phyloP scores from a whole-genome alignment of 257 asterid genomes.

The Solanum commersonii region DNA sequence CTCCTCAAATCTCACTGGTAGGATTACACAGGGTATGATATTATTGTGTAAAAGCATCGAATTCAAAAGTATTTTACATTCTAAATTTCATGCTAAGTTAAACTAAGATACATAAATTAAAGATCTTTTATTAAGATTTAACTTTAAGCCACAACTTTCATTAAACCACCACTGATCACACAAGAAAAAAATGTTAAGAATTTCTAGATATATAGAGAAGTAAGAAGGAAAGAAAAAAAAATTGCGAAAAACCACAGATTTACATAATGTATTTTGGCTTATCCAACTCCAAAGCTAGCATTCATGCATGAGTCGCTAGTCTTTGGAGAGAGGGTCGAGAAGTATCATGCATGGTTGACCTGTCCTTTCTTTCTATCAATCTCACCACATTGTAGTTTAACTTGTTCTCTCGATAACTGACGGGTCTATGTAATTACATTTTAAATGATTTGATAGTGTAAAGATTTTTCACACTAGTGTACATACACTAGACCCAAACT shows the following conservation, averaged over 20 bases:
- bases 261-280: too few relatives aligned
- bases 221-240: too few relatives aligned
- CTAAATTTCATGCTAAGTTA: neutral
- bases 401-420: neutral
- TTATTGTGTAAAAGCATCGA: neutral
- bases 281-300: too few relatives aligned
- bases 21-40: neutral
- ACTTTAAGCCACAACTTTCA: neutral
- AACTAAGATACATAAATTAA: neutral
- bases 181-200: too few relatives aligned
- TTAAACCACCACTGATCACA: neutral
- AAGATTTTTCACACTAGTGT: neutral
- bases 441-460: neutral
- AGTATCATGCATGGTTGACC: too few relatives aligned
- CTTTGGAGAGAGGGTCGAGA: too few relatives aligned
- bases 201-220: neutral
- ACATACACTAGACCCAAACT: neutral
- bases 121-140: neutral
- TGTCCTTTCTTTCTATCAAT: too few relatives aligned
- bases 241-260: neutral
- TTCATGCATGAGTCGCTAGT: too few relatives aligned
- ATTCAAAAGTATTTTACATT: neutral
- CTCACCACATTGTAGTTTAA: neutral
- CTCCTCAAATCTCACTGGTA: neutral
- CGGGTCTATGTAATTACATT: neutral